Evolutionary conservation across 2,329 filamentous ascomycete species (phyloP), one percentile per base, ranked within the genome.

Genomic region (Stagonosporopsis chrysanthemi): DNA sequence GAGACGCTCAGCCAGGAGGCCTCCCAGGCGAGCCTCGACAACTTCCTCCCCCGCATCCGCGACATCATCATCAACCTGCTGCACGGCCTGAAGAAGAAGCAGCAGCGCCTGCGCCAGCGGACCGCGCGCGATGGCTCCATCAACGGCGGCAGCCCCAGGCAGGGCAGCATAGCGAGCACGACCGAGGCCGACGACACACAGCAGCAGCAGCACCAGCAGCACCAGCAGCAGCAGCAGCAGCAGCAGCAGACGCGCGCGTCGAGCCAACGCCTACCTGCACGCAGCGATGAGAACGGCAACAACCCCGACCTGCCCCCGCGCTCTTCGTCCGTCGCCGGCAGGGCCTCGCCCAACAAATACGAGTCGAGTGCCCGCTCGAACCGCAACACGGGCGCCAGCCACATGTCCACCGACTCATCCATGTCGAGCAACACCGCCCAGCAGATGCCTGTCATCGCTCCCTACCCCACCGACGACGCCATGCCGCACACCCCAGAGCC

Each of bases 51-150:
- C 0, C 87, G 90, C 57, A 99, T 99, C 75, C 88, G 95, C 68
- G 95, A 99, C 76, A 99, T 99, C 70, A 99, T 99, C 73, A 98
- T 99, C 77, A 97, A 96, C 74, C 83, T 99, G 28, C 84, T 99
- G 8, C 95, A 99, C 75, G 95, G 95, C 2, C 80, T 99, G 62
- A 99, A 99, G 81, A 89, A 94, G 77, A 99, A 99, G 77, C 95
- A 99, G 74, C 93, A 96, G 72, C 91, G 92, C 69, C 79, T 99
- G 69, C 81, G 86, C 41, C 84, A 86, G 61, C 82, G 83, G 58
- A 81, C 81, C 56, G 77, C 80, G 51, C 78, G 79, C 63, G 81
- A 83, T 52, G 78, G 85, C 49, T 65, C 65, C 6, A 54, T 72
- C 38, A 79, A 77, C 56, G 74, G 75, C 50, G 67, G 67, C 48